These are phyloP conservation scores for Boletus tomentosulus DNA, from an alignment of 768 basidiomycete species.

Conservation along the genomic window DNA sequence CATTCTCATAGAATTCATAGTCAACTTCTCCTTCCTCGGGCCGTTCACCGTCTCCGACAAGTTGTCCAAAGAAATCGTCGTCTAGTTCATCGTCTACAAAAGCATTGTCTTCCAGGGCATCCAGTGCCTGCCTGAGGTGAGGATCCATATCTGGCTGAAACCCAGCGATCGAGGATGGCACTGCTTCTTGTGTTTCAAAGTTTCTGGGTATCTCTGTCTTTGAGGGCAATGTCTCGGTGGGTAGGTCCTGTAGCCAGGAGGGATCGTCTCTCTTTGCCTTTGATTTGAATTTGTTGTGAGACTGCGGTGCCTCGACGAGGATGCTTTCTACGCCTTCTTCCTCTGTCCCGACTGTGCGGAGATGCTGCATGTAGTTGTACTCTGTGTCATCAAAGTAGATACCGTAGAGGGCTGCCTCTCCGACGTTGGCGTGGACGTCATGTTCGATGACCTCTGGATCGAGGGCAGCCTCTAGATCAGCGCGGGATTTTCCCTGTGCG, in stretches of 20 bases:
- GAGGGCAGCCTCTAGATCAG: constrained; percentile 67
- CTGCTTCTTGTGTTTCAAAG: constrained; percentile 70
- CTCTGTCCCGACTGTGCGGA: constrained; percentile 69
- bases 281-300: constrained; percentile 32
- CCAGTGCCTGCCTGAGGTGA: constrained; percentile 85
- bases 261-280: constrained; percentile 29
- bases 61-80: constrained; percentile 72
- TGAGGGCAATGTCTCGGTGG: constrained; percentile 70
- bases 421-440: constrained; percentile 54
- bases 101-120: constrained; percentile 93
- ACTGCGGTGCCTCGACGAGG: constrained; percentile 69
- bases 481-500: constrained; percentile 66
- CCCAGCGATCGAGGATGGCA: constrained; percentile 81
- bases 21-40: constrained; percentile 54
- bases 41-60: constrained; percentile 70
- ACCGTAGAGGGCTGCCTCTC: constrained; percentile 87
- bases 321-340: constrained; percentile 81
- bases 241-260: constrained; percentile 54
- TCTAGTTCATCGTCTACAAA: constrained; percentile 77
- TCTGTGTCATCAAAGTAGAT: constrained; percentile 93
- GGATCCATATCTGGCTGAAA: constrained; percentile 97
- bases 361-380: constrained; percentile 98
- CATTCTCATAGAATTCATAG: constrained; percentile 63
- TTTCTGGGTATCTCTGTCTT: constrained; percentile 67
- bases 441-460: constrained; percentile 44